phyloP scores from a whole-genome alignment of 768 basidiomycete species.

The Trametes coccinea region DNA sequence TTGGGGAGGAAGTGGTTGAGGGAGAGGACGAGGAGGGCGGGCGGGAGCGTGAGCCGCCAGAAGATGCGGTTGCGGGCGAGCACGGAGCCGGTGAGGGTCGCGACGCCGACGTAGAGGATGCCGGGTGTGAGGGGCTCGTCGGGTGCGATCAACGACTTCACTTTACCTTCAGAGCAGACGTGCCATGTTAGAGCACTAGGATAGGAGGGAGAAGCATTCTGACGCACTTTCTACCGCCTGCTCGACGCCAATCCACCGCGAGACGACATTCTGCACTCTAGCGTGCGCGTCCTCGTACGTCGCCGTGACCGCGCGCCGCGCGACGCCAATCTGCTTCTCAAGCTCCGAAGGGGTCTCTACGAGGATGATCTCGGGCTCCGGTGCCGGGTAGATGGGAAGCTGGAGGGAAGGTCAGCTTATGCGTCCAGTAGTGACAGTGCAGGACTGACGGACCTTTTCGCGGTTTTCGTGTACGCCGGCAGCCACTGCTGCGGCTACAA shows the following conservation, averaged over 20 bases:
- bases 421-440: no score
- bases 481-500: conserved; percentile 19
- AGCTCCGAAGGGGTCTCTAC: conserved; percentile 74
- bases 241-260: conserved; percentile 85
- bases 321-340: conserved; percentile 73
- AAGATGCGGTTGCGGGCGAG: conserved; percentile 79
- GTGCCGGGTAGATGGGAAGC: conserved; percentile 82
- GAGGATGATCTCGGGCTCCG: conserved; percentile 63
- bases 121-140: conserved; percentile 86
- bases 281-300: conserved; percentile 59
- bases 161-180: conserved; percentile 51
- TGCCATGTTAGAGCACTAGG: neutral
- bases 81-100: conserved; percentile 86
- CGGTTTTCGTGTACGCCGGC: conserved; percentile 21
- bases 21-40: conserved; percentile 67
- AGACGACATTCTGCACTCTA: conserved; percentile 70
- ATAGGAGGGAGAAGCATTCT: neutral
- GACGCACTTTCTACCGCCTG: conserved; percentile 80
- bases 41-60: conserved; percentile 73
- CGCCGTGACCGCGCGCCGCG: conserved; percentile 58
- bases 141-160: conserved; percentile 79
- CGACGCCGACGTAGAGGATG: conserved; percentile 86
- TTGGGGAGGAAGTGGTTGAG: conserved; percentile 85
- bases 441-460: conserved; percentile 23
- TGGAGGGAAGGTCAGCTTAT: conserved; percentile 33